Base-by-base conservation (phyloP, 23 red algal species). In the Agarophyton chilense region DNA sequence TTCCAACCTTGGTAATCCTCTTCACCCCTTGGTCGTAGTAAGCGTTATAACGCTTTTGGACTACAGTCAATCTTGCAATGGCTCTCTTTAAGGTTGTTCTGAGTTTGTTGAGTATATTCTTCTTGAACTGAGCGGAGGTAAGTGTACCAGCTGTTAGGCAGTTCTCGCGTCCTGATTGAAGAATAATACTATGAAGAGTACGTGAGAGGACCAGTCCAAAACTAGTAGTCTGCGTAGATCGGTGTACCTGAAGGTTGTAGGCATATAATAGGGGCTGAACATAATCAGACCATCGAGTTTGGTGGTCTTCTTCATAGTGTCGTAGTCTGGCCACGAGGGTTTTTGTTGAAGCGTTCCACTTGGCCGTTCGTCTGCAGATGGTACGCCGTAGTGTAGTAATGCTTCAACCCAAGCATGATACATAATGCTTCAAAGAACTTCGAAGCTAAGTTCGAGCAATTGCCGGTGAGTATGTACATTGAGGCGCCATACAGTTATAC, bases 131-230 rank as follows among this genome's bases (percentile, higher is more conserved):
- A n/a, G n/a, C n/a, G n/a, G n/a, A 13, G 4, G 51, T 81, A 6
- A 29, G 16, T 14, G 11, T 11, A 6, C 77, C 77, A 60, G 53
- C 17, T 61, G 77, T 10, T 21, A 5, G 0, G 7, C 35, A 8
- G 21, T 8, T 42, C 4, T 26, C 11, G 19, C 19, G 43, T 12
- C 28, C 50, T 22, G 14, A 26, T 36, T 61, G 21, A 7, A 81
- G 22, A 0, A 35, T 19, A 58, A 81, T 81, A 26, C 50, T 24
- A 32, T 49, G 77, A 40, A 52, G 77, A 60, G 21, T 14, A 38
- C 77, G n/a, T 43, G 77, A 41, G 8, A 81, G 35, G 19, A 70
- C 79, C 56, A 89, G 52, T 8, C 77, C 84, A 10, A 89, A 78
- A 0, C 38, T 10, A 3, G 66, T 65, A 13, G 38, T 78, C n/a